phyloP scores from a whole-genome alignment of 441 rosid species.

The Brassica balearica region DNA sequence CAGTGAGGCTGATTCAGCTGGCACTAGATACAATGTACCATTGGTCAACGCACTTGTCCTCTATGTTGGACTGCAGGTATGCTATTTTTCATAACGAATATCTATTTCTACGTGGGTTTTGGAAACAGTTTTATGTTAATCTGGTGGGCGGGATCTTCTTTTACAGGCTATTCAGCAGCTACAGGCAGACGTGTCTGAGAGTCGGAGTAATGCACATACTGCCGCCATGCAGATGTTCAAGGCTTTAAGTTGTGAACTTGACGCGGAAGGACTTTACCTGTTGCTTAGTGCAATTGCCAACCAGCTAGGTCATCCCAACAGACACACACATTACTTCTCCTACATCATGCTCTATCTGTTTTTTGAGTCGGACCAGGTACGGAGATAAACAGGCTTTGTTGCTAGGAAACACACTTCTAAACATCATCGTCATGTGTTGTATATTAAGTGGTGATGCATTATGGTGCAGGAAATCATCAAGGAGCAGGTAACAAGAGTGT shows the following conservation, averaged over 20 bases:
- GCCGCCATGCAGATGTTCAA: conserved; percentile 81
- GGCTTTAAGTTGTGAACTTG: conserved; percentile 69
- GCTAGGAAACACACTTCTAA: not conserved
- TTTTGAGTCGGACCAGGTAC: not conserved
- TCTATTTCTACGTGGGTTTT: not conserved
- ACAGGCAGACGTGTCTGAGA: conserved; percentile 61
- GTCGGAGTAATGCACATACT: conserved; percentile 57
- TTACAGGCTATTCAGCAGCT: conserved; percentile 54
- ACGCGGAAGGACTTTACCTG: conserved; percentile 62
- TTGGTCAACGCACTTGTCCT: conserved; percentile 88
- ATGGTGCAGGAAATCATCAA: conserved; percentile 75
- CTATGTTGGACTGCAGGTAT: conserved; percentile 91
- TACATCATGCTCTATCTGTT: not conserved
- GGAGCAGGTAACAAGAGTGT: conserved; percentile 89
- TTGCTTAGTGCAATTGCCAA: conserved; percentile 6
- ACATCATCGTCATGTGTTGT: not conserved
- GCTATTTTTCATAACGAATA: not conserved
- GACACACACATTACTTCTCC: no score
- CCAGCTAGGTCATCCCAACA: conserved; percentile 37
- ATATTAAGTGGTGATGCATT: not conserved
- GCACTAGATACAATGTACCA: conserved; percentile 83
- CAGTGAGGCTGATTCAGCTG: conserved; percentile 71
- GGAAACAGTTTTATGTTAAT: not conserved
- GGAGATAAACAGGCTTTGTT: not conserved
- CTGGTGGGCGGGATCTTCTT: not conserved